Evolutionary conservation across 2,329 filamentous ascomycete genomes (phyloP), one percentile per base, ranked within the genome.

Genomic region (Colletotrichum sp.): DNA sequence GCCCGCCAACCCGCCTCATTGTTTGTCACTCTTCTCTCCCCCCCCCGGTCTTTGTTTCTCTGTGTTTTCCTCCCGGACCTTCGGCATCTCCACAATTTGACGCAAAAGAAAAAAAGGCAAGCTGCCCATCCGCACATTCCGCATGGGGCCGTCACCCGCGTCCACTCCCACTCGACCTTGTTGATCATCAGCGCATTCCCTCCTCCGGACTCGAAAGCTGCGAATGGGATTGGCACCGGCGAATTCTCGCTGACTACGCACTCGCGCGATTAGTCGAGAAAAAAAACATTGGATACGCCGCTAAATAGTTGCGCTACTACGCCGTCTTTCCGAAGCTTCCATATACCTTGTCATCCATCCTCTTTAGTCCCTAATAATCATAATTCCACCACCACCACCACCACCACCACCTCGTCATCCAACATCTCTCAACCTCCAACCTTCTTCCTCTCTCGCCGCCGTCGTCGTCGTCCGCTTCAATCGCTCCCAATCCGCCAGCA

Each of bases 11-110:
- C 44, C 44, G 44, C 44, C n/a, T 52, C 16, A 24, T 39, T 64
- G 60, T 64, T 64, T 65, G 55, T 59, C 55, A 59, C 55, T 30
- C 21, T 28, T 18, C 15, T 59, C 55, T 28, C 24, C 16, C 4
- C 55, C 26, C 55, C 26, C 24, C 24, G 21, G 55, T 30, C 28
- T 13, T 34, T 68, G 49, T 26, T 72, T 32, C n/a, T 32, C 18
- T 52, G 32, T 5, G 10, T 67, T 18, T 12, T 30, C 24, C 5
- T 28, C 12, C 60, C 74, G 75, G 66, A 77, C 21, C 36, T 75
- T 77, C 75, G 75, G 75, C 59, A 68, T 75, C 71, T 71, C 71
- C 71, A 77, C 71, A 59, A 28, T 71, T 52, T 6, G 39, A 64
- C 21, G 39, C 60, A 74, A 34, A 60, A 63, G n/a, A 24, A 52